Evolutionary conservation across 2,329 filamentous ascomycete genomes (phyloP), one percentile per base, ranked within the genome.

Genomic region (Zalaria sp.): DNA sequence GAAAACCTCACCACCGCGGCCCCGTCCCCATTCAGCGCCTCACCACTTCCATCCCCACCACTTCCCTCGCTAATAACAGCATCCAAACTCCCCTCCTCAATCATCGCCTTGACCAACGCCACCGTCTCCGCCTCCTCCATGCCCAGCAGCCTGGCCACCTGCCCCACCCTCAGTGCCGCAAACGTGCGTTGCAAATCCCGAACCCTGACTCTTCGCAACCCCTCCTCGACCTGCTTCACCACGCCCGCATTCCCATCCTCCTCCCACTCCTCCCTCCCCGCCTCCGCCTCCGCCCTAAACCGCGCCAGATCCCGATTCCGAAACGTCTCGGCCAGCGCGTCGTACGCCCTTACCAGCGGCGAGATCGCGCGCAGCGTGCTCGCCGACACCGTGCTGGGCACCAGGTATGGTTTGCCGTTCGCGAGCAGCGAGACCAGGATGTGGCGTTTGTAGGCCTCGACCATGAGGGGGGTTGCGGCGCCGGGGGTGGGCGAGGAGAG

Each of bases 361-460:
- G 68, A 69, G 51, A 79, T 79, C 4, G 65, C 57, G 53, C 75
- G 79, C 46, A 72, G 64, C 1, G 76, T 71, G 18, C 63, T 59
- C 2, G 59, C 45, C 39, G 71, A 68, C 5, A 74, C 72, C 37
- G 74, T 72, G 34, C 69, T 65, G 1, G 83, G 82, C 6, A 76
- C 56, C 0, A 60, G 43, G 51, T 64, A 58, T 51, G 74, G 66
- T 52, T 68, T 74, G 49, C 87, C 88, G 41, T 78, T 66, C 5
- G 75, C 68, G 11, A 98, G 65, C 42, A 95, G 69, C 41, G 78
- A 77, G 6, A 87, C 72, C 10, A 98, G 65, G 5, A 93, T 57
- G 83, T 86, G 95, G 61, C 89, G 93, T 64, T 89, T 93, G 67
- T 93, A 89, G 4, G 85, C 84, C 49, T 94, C 86, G 3, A 83